phyloP scores from a whole-genome alignment of 2,329 filamentous ascomycete genomes.

The Microdochium nivale region DNA sequence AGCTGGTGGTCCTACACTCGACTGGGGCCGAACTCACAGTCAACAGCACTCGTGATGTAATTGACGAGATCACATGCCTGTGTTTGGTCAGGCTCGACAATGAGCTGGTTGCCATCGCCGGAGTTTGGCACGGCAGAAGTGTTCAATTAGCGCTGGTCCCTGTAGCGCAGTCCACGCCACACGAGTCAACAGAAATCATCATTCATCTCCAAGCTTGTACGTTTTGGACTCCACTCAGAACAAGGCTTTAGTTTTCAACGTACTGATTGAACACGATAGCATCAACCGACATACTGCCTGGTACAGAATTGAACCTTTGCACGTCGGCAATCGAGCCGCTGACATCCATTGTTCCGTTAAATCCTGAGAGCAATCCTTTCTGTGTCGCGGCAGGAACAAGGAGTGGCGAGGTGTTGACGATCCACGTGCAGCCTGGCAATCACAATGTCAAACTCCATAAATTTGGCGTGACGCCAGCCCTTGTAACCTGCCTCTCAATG shows the following conservation, averaged over 20 bases:
- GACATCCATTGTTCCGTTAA: constrained; percentile 33
- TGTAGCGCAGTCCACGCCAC: background rate
- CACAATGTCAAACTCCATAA: constrained; percentile 8
- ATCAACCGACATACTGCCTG: background rate
- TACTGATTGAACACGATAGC: background rate
- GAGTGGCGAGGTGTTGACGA: constrained; percentile 39
- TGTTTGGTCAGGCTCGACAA: constrained; percentile 19
- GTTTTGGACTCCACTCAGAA: background rate
- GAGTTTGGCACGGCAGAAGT: constrained; percentile 4
- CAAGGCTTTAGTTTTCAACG: background rate
- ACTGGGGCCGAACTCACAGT: constrained; percentile 17
- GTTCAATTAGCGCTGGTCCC: constrained; percentile 4
- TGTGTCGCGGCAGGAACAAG: constrained; percentile 38
- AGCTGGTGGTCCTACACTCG: constrained; percentile 23
- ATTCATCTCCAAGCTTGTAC: background rate
- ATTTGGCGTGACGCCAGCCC: constrained; percentile 18
- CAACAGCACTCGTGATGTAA: constrained; percentile 11
- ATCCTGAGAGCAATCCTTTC: constrained; percentile 14
- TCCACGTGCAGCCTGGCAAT: constrained; percentile 16
- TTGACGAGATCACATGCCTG: constrained; percentile 42
- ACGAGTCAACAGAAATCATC: background rate
- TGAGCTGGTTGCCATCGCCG: background rate
- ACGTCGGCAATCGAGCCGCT: constrained; percentile 27
- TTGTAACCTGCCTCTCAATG: constrained; percentile 14
- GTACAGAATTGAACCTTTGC: constrained; percentile 2